Base-by-base conservation (phyloP, 345 rosid species). In the Citrus hindsii region DNA sequence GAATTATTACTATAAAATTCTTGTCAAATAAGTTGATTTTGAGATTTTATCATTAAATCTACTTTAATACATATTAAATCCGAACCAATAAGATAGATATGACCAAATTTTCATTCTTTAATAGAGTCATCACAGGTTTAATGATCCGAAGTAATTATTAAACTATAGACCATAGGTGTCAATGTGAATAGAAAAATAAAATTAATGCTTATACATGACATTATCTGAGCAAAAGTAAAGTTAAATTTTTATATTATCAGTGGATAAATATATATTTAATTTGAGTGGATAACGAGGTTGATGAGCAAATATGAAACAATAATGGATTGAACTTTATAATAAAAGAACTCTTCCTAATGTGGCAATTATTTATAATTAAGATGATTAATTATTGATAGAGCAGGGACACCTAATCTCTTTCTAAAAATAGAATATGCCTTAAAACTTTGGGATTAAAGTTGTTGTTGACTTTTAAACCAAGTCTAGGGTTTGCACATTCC, bases 401-500 rank as follows among this genome's bases (percentile, higher is more conserved):
- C 55, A 66, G 56, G 79, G 55, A 35, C 37, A 76, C 64, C 73
- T 25, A 76, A 65, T 76, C 79, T 53, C 10, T 9, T 24, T 35
- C 65, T 55, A 35, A 6, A 66, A 33, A n/a, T 7, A 35, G 25
- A 76, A 22, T 60, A 37, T 18, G 35, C 21, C 66, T 21, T 9
- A 6, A 69, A 48, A 40, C 10, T 27, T 21, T 10, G n/a, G 53
- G 12, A 70, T 27, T 27, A 53, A 14, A 55, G 14, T 25, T 40
- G 56, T 37, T 67, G 71, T 64, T 76, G 78, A 32, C 62, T 60
- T 28, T 55, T 25, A 0, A 24, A 16, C 59, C 18, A 67, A 25
- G 73, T 56, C 25, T 76, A 18, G 64, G 73, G 73, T 69, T 77
- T 59, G 67, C 80, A 4, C 58, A 60, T 65, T 65, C 69, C 69